Evolutionary conservation across 2,329 filamentous ascomycete species (phyloP).

Genomic region (Fusarium agapanthi): DNA sequence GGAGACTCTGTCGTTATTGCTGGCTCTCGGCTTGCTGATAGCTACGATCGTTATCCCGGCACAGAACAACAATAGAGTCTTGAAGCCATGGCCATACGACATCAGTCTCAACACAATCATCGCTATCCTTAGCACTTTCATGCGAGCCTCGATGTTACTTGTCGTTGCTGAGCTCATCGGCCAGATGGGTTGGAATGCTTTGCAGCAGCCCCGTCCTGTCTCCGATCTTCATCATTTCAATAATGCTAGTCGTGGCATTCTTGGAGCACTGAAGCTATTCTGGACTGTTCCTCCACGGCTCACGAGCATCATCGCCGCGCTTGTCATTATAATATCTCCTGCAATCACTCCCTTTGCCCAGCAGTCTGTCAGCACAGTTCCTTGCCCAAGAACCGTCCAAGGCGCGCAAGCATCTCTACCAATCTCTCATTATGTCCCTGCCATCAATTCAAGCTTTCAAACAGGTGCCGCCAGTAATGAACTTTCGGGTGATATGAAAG

Average conservation of each 20-base stretch:
- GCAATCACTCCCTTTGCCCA: constrained; percentile 5
- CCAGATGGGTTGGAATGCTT: background rate
- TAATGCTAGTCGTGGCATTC: background rate
- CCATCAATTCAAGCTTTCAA: rapidly evolving
- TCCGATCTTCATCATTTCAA: constrained; percentile 1
- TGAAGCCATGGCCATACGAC: constrained; percentile 2
- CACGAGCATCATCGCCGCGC: background rate
- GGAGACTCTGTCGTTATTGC: background rate
- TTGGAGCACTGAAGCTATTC: background rate
- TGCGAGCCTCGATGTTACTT: constrained; percentile 1
- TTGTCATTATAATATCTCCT: background rate
- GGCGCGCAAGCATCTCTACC: background rate
- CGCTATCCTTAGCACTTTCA: constrained; percentile 6
- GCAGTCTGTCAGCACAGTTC: background rate
- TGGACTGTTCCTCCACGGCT: background rate
- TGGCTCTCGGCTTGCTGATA: background rate
- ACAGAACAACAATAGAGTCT: background rate
- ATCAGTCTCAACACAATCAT: constrained; percentile 7
- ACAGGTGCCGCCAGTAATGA: rapidly evolving
- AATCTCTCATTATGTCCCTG: background rate
- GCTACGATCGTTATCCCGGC: background rate
- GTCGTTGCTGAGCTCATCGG: constrained; percentile 3
- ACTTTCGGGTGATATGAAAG: background rate
- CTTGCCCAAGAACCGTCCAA: background rate
- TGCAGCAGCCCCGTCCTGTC: background rate